Conservation (phyloP, 78 protist species). For the Dictyostelium brefeldianum region DNA sequence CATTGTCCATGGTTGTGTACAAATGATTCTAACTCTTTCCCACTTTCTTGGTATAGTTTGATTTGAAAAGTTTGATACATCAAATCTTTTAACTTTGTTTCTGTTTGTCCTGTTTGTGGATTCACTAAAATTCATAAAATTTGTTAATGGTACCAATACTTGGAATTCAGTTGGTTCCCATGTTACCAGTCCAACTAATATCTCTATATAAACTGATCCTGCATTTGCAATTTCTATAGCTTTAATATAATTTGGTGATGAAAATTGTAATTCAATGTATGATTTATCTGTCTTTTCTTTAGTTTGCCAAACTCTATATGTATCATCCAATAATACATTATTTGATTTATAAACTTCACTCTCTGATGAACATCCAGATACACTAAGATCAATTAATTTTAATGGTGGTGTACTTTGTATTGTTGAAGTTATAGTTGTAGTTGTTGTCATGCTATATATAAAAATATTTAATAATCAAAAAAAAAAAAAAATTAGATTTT, state of each 20-base stretch:
- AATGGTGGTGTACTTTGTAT: not conserved
- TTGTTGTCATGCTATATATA: not conserved
- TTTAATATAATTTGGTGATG: constrained; percentile 26
- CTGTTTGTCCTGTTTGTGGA: constrained; percentile 29
- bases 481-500: too few species aligned
- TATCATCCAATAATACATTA: constrained; percentile 42
- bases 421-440: not conserved
- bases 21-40: constrained; percentile 59
- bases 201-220: constrained; percentile 60
- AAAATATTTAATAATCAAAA: too few species aligned
- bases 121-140: constrained; percentile 43
- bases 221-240: constrained; percentile 42
- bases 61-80: not conserved
- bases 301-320: constrained; percentile 55
- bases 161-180: constrained; percentile 63
- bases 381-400: constrained; percentile 28
- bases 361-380: constrained; percentile 58
- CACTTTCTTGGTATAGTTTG: constrained; percentile 11
- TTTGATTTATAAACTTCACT: constrained; percentile 42
- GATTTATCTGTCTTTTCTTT: constrained; percentile 15
- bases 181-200: constrained; percentile 45
- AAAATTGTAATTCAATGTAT: constrained; percentile 36
- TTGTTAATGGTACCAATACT: constrained; percentile 55
- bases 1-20: constrained; percentile 32
- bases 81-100: constrained; percentile 12